A percentile compares a stretch with the other conserved stretches of the same genome.
Conservation (phyloP, 202 grass and related monocot species). For the Schoenoplectus triqueter region DNA sequence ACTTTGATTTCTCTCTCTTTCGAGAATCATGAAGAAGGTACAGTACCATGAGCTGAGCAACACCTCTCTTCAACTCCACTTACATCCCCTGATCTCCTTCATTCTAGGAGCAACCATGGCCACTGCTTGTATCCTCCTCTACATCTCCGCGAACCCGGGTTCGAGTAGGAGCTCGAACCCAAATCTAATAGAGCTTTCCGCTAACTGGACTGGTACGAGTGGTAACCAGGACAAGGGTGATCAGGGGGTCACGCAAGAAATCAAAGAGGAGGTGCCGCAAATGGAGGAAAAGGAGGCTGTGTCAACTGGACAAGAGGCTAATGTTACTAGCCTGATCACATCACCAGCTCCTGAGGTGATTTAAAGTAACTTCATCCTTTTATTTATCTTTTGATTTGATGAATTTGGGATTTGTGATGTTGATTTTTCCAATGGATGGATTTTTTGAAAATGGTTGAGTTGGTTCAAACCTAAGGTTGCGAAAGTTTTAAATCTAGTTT, state of each 20-base stretch:
- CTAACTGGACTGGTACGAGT: conserved; percentile 33
- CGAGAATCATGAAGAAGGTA: conserved; percentile 36
- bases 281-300: neutral
- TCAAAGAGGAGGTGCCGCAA: conserved; percentile 21
- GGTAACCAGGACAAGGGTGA: neutral
- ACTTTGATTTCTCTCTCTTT: neutral
- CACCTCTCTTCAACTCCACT: conserved; percentile 39
- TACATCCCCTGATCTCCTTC: conserved; percentile 64
- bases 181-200: neutral
- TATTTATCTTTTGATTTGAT: neutral
- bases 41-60: conserved; percentile 45
- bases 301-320: neutral
- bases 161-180: neutral
- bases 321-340: neutral
- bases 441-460: neutral
- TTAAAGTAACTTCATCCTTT: neutral
- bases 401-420: neutral
- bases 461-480: neutral
- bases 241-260: neutral
- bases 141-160: conserved; percentile 61
- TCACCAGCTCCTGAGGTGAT: conserved; percentile 22
- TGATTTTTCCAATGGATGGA: neutral
- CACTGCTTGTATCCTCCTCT: conserved; percentile 76
- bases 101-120: conserved; percentile 70
- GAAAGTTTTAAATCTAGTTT: neutral